These are phyloP conservation scores for Didymella exigua DNA, from an alignment of 2,329 filamentous ascomycete species.

Conservation along the genomic window DNA sequence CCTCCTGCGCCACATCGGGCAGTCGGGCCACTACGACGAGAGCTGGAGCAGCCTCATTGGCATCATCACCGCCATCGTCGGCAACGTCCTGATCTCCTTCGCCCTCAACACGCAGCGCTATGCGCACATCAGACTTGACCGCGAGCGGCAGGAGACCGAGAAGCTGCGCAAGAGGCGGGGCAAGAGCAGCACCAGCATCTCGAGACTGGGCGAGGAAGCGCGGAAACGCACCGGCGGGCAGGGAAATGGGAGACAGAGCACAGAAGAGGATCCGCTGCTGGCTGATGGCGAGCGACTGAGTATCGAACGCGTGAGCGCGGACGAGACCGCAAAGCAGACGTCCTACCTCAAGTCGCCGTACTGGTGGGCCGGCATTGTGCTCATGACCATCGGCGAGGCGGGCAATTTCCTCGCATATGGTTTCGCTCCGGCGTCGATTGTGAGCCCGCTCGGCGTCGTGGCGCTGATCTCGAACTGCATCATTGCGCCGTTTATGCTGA, in stretches of 20 bases:
- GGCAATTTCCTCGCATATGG: constrained; percentile 98
- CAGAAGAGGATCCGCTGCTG: constrained; percentile 11
- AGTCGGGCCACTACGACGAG: constrained; percentile 33
- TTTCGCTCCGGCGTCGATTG: constrained; percentile 95
- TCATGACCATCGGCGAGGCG: constrained; percentile 91
- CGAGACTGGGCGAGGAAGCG: constrained; percentile 42
- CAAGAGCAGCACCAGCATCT: constrained; percentile 52
- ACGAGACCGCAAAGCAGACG: constrained; percentile 54
- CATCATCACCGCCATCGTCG: constrained; percentile 88
- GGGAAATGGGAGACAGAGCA: constrained; percentile 7
- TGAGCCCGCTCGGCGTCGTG: constrained; percentile 95
- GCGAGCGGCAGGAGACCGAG: constrained; percentile 64
- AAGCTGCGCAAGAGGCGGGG: constrained; percentile 38
- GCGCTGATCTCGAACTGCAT: constrained; percentile 96
- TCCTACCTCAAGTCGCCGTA: constrained; percentile 89
- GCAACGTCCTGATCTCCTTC: constrained; percentile 92
- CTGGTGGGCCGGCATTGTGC: constrained; percentile 92
- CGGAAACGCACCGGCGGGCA: constrained; percentile 18
- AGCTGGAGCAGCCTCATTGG: constrained; percentile 92
- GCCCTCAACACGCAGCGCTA: constrained; percentile 97
- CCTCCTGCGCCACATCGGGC: constrained; percentile 18
- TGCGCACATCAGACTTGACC: constrained; percentile 83
- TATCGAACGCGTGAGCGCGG: background rate
- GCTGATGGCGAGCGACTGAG: background rate
- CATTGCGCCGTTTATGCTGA: constrained; percentile 91